phyloP scores from a whole-genome alignment of 805 yeast species.

The Candida qinlingensis region DNA sequence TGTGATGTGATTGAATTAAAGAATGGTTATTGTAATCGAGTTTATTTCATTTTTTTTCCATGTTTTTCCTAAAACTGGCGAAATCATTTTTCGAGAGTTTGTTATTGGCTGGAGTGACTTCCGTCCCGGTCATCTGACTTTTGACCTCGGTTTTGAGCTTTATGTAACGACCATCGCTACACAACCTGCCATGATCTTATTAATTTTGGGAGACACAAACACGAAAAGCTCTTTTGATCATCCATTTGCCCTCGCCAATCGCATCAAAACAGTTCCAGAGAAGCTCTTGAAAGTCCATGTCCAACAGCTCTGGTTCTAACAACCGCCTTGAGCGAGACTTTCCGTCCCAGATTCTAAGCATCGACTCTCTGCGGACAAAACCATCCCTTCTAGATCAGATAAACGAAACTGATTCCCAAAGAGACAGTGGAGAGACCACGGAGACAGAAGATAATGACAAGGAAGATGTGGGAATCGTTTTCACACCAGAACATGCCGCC shows the following conservation, averaged over 20 bases:
- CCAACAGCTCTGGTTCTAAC: not conserved
- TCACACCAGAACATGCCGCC: constrained; percentile 6
- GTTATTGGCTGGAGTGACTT: constrained; percentile 11
- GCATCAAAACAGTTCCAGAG: too few relatives aligned
- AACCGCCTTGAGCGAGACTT: not conserved
- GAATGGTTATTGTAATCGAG: not conserved
- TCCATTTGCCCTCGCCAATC: not conserved
- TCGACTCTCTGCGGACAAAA: not conserved
- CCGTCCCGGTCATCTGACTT: constrained; percentile 4
- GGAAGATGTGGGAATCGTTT: constrained; percentile 4
- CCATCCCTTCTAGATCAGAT: constrained; percentile 4
- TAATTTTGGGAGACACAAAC: not conserved
- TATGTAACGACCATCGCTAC: not conserved
- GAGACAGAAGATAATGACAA: constrained; percentile 1
- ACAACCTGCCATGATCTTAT: not conserved
- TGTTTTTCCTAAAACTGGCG: not conserved
- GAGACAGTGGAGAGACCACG: constrained; percentile 3
- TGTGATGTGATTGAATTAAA: constrained; percentile 1
- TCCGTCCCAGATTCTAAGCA: not conserved
- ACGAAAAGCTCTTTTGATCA: not conserved
- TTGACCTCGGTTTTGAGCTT: too few relatives aligned
- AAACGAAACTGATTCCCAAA: not conserved
- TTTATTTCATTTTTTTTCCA: constrained; percentile 6
- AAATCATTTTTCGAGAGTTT: constrained; percentile 8
- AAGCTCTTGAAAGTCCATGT: not conserved